These are phyloP conservation scores for Didymella pinodella DNA, from an alignment of 2,329 filamentous ascomycete genomes.

Conservation along the genomic window DNA sequence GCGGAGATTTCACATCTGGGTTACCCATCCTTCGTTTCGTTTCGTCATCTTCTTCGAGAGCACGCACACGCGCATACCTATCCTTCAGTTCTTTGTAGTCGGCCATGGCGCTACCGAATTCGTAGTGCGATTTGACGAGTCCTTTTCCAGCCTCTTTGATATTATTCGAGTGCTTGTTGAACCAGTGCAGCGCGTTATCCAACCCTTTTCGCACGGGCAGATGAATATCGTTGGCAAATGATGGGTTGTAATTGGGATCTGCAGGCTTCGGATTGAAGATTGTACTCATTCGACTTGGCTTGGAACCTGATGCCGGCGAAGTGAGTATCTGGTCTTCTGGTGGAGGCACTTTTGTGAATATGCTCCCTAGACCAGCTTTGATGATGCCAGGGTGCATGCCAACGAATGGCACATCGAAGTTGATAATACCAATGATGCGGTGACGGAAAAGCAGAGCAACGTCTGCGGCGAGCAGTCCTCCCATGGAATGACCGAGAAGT, in stretches of 20 bases:
- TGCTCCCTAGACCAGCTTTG: conserved; percentile 78
- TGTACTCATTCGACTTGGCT: conserved; percentile 46
- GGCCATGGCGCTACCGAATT: conserved; percentile 82
- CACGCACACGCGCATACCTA: conserved; percentile 74
- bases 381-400: conserved; percentile 90
- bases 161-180: conserved; percentile 80
- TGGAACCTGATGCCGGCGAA: conserved; percentile 23
- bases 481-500: conserved; percentile 88
- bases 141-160: conserved; percentile 73
- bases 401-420: conserved; percentile 85
- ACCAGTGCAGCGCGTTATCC: conserved; percentile 74
- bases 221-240: conserved; percentile 76
- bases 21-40: conserved; percentile 41
- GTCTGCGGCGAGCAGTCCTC: conserved; percentile 82
- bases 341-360: conserved; percentile 65
- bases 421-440: conserved; percentile 79
- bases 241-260: conserved; percentile 76
- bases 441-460: conserved; percentile 78
- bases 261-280: conserved; percentile 49
- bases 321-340: conserved; percentile 37
- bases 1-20: conserved; percentile 46
- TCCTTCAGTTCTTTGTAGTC: conserved; percentile 75
- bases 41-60: conserved; percentile 74
- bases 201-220: conserved; percentile 74
- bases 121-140: conserved; percentile 80